Base-by-base conservation (phyloP, 768 basidiomycete genomes). In the Gyrodon lividus region DNA sequence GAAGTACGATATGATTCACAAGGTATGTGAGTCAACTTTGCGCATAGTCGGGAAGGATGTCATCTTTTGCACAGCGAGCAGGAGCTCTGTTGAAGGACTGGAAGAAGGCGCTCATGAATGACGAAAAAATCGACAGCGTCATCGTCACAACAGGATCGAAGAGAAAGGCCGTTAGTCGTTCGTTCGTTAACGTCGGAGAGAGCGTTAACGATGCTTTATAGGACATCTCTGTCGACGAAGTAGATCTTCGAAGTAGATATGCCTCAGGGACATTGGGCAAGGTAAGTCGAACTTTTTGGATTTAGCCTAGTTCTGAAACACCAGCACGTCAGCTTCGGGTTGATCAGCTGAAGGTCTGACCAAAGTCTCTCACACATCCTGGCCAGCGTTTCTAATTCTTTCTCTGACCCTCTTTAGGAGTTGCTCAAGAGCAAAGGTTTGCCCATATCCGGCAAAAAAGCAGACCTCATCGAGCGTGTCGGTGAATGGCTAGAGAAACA, bases 291-390 rank as follows among this genome's bases (percentile, higher is more conserved):
- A 6, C 34, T 26, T 33, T 34, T 41, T 4, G 13, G 37, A 24
- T 50, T 51, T 48, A 6, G 12, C 30, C 46, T 62, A n/a, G 58
- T 41, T 7, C 17, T 16, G 35, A 46, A 19, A 8, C n/a, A 28
- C 30, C 14, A 52, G 56, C 28, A 20, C 51, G 56, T 49, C 62
- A 92, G 89, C 74, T 91, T 56, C 82, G 81, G 16, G 84, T 89
- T 55, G 86, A 87, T 67, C 86, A 89, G 60, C 74, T 92, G 43
- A 91, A 87, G 79, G 88, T 87, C 55, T 51, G 75, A 54, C n/a
- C 31, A 35, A 33, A 35, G 0, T 50, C 38, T 56, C 39, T 41
- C 17, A 12, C 20, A 31, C 30, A 35, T 51, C 19, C 5, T 12
- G 0, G 33, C 10, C 19, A 28, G 9, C 9, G 2, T 31, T 38